Percentiles rank a stretch among this genome's conserved stretches.
These are phyloP conservation scores for Silybum marianum DNA, from an alignment of 129 eudicot genomes.

Conservation along the genomic window DNA sequence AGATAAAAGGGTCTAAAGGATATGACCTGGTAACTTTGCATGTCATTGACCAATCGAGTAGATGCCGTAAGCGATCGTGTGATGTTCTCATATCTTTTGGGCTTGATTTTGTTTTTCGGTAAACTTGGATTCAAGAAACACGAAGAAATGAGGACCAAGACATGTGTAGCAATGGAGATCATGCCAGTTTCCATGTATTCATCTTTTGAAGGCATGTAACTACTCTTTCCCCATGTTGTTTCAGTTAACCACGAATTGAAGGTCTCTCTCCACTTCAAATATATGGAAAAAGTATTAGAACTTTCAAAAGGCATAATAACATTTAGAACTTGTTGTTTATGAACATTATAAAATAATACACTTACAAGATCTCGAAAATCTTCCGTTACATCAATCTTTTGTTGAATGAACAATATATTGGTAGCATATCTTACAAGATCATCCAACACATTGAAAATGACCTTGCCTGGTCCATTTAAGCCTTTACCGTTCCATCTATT, in stretches of 20 bases:
- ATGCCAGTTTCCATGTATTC: constrained; percentile 58
- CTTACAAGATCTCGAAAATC: constrained; percentile 51
- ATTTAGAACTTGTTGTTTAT: background rate
- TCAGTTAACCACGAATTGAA: constrained; percentile 66
- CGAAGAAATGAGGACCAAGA: constrained; percentile 50
- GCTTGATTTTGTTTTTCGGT: constrained; percentile 30
- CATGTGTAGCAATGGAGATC: constrained; percentile 66
- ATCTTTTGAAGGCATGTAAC: constrained; percentile 54
- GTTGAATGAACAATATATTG: constrained; percentile 24
- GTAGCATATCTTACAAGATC: constrained; percentile 47
- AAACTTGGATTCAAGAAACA: constrained; percentile 37
- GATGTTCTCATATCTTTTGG: constrained; percentile 39
- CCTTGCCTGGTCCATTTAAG: constrained; percentile 49
- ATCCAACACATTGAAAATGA: constrained; percentile 57
- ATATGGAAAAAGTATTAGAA: background rate
- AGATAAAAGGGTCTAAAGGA: background rate
- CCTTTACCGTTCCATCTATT: constrained; percentile 68
- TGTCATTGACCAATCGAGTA: constrained; percentile 64
- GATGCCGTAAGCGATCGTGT: constrained; percentile 57
- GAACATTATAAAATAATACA: background rate
- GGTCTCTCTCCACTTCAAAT: constrained; percentile 54
- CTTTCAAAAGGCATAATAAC: background rate
- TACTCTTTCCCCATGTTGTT: constrained; percentile 56
- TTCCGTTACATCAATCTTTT: constrained; percentile 31
- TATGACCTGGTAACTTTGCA: constrained; percentile 62